phyloP scores from a whole-genome alignment of 2,329 filamentous ascomycete species.

The Scorias spongiosa region DNA sequence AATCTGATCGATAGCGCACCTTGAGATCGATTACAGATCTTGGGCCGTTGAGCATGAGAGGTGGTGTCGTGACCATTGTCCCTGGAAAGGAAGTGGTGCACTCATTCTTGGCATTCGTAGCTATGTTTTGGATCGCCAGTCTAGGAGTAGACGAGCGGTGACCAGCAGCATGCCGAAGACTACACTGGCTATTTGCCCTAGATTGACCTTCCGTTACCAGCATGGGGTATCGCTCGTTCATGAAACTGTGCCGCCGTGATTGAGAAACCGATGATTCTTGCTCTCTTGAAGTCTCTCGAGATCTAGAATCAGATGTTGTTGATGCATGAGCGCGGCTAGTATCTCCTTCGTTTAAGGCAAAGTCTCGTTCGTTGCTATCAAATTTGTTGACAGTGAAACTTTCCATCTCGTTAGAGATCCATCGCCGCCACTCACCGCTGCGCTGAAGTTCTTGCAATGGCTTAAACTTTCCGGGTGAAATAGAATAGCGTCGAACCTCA shows the following conservation, averaged over 20 bases:
- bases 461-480: constrained; percentile 14
- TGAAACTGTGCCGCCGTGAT: constrained; percentile 13
- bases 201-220: constrained; percentile 8
- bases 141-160: background rate
- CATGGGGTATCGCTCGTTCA: constrained; percentile 34
- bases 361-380: too few relatives aligned
- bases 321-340: too few relatives aligned
- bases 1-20: constrained; percentile 15
- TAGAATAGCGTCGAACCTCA: constrained; percentile 28
- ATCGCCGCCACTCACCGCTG: constrained; percentile 32
- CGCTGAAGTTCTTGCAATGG: constrained; percentile 1
- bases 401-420: constrained; percentile 29
- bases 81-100: too few relatives aligned
- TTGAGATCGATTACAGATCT: constrained; percentile 21
- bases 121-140: background rate
- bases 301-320: background rate
- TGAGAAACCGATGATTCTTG: background rate
- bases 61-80: background rate
- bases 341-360: too few relatives aligned
- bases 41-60: background rate
- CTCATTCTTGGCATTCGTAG: too few relatives aligned
- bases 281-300: background rate
- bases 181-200: background rate
- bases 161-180: background rate
- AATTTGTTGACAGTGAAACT: background rate